Base-by-base conservation (phyloP, 306 rosid genomes). In the Vigna radiata region DNA sequence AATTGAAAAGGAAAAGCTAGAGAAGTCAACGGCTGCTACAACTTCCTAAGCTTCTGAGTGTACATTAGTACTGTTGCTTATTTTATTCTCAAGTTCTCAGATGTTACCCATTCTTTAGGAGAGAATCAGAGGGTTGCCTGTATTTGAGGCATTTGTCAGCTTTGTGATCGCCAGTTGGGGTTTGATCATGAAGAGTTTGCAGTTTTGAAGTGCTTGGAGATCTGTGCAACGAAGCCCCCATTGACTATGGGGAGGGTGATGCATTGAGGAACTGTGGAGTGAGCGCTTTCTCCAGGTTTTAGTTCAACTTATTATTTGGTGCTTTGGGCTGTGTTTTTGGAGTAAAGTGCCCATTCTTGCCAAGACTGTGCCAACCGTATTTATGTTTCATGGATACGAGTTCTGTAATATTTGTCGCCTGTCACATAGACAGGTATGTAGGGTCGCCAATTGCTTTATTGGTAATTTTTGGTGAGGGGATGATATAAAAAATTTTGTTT, bases 1-100 rank as follows among this genome's bases (percentile, higher is more conserved):
- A 72, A 91, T 93, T 47, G 98, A 87, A 80, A 95, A 90, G 81
- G 99, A 91, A 80, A 89, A 82, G 68, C 27, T 92, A 68, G 99
- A 92, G 79, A 96, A 88, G 96, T 86, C 88, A 52, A 12, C 85
- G 16, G 86, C 92, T 80, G 92, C 87, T 8, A 77, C 87, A 50
- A 75, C 91, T 70, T 87, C 92, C 75, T 77, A 70, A 80, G 79
- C 65, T 70, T 82, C 66, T 39, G 76, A 71, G 23, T 80, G 75
- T 80, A 79, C 86, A 80, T 76, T 85, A 53, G 68, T 80, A 41
- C 65, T 76, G 63, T 77, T 80, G 31, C 33, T 44, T 67, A 65
- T 55, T 62, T 70, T 12, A 66, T 66, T 69, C 72, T 25, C 65
- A 71, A 39, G 81, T 66, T 81, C 80, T 74, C 58, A 84, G 72